Evolutionary conservation across 2,329 filamentous ascomycete genomes (phyloP), one percentile per base, ranked within the genome.

Genomic region (Fusarium palustre): DNA sequence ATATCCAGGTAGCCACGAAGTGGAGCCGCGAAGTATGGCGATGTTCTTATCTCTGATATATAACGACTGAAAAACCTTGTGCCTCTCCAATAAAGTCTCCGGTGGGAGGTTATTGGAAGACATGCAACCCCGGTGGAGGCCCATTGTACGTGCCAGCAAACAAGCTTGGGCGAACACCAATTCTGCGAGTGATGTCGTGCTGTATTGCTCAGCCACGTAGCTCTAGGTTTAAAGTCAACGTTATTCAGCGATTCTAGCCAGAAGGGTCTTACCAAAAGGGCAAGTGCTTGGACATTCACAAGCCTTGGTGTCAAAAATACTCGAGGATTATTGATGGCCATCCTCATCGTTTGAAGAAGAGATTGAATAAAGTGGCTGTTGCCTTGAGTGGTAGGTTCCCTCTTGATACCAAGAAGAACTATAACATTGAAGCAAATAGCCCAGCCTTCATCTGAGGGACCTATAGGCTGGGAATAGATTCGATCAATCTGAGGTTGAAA

Each of bases 111-210:
- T 45, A 11, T 47, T 58, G 10, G 42, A 49, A 22, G 59, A 64
- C 18, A 70, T 65, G n/a, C 55, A 50, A 20, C 46, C 53, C 16
- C 74, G 73, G 55, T 75, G 71, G 39, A 75, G 70, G 0, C 73
- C 73, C 71, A 75, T 75, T 10, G 66, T 75, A 8, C 73, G 68
- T 34, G 73, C 73, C 33, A 75, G 52, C 6, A 72, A 48, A 22
- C 73, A 75, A 9, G 73, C 73, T 36, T 75, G 73, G 30, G 73
- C 71, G 36, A 75, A 75, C 11, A 75, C 55, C 2, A 74, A 38
- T 38, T 72, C 73, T 15, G 73, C 70, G 22, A 75, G 59, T 8
- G 66, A 63, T 3, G 66, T 64, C 4, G 73, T 68, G 24, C 73
- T 74, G 31, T 74, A 75, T 8, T 75, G 73, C 24, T 75, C 73